Conservation (phyloP, 2,329 filamentous ascomycete species). For the Aspergillus sp. region DNA sequence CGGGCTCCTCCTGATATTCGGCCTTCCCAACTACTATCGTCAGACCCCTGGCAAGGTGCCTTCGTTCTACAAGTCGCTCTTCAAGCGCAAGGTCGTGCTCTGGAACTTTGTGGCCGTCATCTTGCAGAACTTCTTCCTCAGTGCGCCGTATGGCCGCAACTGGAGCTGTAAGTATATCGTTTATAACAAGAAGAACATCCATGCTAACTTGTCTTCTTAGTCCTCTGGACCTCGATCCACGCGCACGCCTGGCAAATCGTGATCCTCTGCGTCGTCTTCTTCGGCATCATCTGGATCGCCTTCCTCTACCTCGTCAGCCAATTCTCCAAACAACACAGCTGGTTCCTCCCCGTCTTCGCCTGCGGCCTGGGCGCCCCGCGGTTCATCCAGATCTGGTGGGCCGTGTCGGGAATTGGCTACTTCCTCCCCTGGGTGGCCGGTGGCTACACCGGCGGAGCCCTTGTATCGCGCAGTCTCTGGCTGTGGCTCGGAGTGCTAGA, state of each 20-base stretch:
- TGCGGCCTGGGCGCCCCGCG: slow-evolving; percentile 64
- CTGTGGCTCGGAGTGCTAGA: slow-evolving; percentile 68
- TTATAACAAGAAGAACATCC: no score
- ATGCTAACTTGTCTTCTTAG: slow-evolving; percentile 52
- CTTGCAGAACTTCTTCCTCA: slow-evolving; percentile 67
- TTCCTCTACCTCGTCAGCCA: slow-evolving; percentile 49
- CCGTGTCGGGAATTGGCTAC: slow-evolving; percentile 58
- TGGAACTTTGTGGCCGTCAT: slow-evolving; percentile 67
- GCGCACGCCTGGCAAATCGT: slow-evolving; percentile 58
- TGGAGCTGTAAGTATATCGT: slow-evolving; percentile 50
- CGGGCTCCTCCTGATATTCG: slow-evolving; percentile 56
- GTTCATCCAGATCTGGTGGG: slow-evolving; percentile 70
- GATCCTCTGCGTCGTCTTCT: slow-evolving; percentile 50
- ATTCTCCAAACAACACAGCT: slow-evolving; percentile 61
- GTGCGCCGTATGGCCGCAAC: slow-evolving; percentile 65
- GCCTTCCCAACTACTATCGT: slow-evolving; percentile 66
- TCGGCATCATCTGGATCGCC: slow-evolving; percentile 57
- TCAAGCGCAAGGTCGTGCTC: slow-evolving; percentile 63
- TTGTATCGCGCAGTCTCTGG: slow-evolving; percentile 61
- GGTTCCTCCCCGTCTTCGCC: slow-evolving; percentile 67
- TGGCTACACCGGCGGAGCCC: slow-evolving; percentile 52
- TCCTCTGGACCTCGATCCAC: slow-evolving; percentile 46
- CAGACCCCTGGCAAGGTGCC: slow-evolving; percentile 64
- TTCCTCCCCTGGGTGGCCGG: slow-evolving; percentile 63
- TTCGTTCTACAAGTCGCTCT: slow-evolving; percentile 64